Evolutionary conservation across 208 protist genomes (phyloP), one percentile per base, ranked within the genome.

Genomic region (Strigomonas culicis): DNA sequence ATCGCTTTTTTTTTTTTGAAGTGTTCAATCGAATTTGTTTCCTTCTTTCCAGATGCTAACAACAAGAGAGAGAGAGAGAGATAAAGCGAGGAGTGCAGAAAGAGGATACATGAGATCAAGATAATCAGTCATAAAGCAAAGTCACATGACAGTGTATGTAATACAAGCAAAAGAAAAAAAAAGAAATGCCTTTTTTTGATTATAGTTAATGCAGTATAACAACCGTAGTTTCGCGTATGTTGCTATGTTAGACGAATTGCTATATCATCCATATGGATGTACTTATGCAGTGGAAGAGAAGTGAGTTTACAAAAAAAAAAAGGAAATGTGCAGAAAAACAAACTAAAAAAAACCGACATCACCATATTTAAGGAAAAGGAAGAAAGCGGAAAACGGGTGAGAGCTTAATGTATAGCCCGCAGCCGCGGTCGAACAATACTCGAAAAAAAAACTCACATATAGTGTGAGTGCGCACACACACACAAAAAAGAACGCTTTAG

Each of bases 31-130:
- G 15, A 8, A 24, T 21, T n/a, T 11, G 0, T 22, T 21, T 39
- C 28, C 25, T 15, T 1, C 44, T 53, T 30, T 52, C 27, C 31
- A 64, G 15, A 59, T 28, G 32, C 28, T 36, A 27, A 44, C 25
- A 30, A 11, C 32, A 52, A 57, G 53, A 31, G 55, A 13, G 49
- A 59, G 52, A 43, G 53, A 10, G 39, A 49, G 21, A 31, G 41
- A 49, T 46, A 30, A 57, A 63, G 24, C 34, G 13, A 73, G 30
- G 55, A 66, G 39, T 21, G 44, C 19, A 60, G 25, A 46, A 17
- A 58, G 34, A 24, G 19, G 15, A 36, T 19, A 59, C 30, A 19
- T 60, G 27, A 32, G 55, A 22, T 10, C 2, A 22, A 61, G 11
- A 25, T n/a, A 49, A 2, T 44, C 3, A 41, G 30, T 24, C 10